Percentiles rank a stretch among this genome's conserved stretches.
These are phyloP conservation scores for Sphagnum contortum DNA, from an alignment of 225 moss, liverwort and hornwort species.

Conservation along the genomic window DNA sequence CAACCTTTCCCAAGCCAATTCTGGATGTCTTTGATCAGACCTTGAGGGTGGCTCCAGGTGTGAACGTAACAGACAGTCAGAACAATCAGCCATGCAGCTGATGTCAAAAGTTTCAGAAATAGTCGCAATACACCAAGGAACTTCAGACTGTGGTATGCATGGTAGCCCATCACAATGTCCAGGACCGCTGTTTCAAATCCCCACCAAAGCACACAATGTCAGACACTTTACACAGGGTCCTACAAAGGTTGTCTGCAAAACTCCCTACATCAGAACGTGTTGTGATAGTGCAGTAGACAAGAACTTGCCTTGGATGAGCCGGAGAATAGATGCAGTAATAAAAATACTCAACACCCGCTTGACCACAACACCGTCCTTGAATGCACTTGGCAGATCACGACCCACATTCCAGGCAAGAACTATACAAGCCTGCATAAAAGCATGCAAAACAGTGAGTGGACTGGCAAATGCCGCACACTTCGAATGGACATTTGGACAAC, in stretches of 20 bases:
- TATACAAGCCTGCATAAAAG: constrained; percentile 45
- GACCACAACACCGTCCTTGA: constrained; percentile 59
- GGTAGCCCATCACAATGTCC: constrained; percentile 54
- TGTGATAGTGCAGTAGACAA: no score
- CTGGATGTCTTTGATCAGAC: constrained; percentile 61
- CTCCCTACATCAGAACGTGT: no score
- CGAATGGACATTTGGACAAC: background rate
- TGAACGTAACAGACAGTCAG: constrained; percentile 73
- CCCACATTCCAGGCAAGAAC: constrained; percentile 71
- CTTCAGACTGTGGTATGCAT: constrained; percentile 70
- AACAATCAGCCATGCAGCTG: constrained; percentile 82
- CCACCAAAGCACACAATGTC: background rate
- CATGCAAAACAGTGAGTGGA: no score
- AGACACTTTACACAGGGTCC: no score
- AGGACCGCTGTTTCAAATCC: constrained; percentile 24
- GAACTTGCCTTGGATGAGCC: constrained; percentile 45
- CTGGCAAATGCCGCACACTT: background rate
- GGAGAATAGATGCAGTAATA: constrained; percentile 77
- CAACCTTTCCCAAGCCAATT: constrained; percentile 63
- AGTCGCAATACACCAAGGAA: constrained; percentile 61
- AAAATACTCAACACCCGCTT: constrained; percentile 83
- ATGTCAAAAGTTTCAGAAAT: constrained; percentile 56
- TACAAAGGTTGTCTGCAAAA: no score
- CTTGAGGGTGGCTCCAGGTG: constrained; percentile 73
- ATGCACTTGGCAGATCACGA: constrained; percentile 31